phyloP scores from a whole-genome alignment of 2,329 filamentous ascomycete genomes.

The Aspergillus sp. region DNA sequence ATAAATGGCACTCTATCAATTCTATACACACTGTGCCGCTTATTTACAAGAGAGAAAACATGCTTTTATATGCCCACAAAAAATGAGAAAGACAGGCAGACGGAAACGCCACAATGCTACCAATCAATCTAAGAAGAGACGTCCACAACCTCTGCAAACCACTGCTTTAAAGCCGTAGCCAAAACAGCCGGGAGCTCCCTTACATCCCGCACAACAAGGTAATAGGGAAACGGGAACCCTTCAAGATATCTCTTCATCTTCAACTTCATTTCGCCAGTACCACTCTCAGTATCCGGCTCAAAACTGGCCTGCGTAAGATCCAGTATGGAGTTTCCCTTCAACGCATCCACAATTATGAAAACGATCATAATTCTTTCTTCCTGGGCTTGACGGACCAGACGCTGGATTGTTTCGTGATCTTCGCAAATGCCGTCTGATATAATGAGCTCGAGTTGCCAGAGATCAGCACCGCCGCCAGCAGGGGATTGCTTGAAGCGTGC shows the following conservation, averaged over 20 bases:
- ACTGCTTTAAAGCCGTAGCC: slow-evolving; percentile 85
- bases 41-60: slow-evolving; percentile 16
- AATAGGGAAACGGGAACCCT: slow-evolving; percentile 95
- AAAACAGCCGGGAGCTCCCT: slow-evolving; percentile 86
- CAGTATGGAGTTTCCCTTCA: slow-evolving; percentile 62
- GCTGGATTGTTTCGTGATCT: slow-evolving; percentile 78
- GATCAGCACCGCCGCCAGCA: slow-evolving; percentile 60
- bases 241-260: slow-evolving; percentile 91
- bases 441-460: slow-evolving; percentile 94
- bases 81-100: no score
- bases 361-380: slow-evolving; percentile 97
- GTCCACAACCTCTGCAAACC: slow-evolving; percentile 76
- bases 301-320: slow-evolving; percentile 88
- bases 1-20: slow-evolving; percentile 2
- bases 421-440: slow-evolving; percentile 93
- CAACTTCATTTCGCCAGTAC: slow-evolving; percentile 63
- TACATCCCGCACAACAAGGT: slow-evolving; percentile 89
- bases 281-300: slow-evolving; percentile 60
- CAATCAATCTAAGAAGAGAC: slow-evolving; percentile 33
- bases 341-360: slow-evolving; percentile 88
- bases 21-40: slow-evolving; percentile 4
- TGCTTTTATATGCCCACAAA: slow-evolving; percentile 6
- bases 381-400: slow-evolving; percentile 80
- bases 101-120: background rate
- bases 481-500: slow-evolving; percentile 63